These are phyloP conservation scores for Kluyveromyces sp. DNA, from an alignment of 1,139 yeast genomes.

Conservation along the genomic window DNA sequence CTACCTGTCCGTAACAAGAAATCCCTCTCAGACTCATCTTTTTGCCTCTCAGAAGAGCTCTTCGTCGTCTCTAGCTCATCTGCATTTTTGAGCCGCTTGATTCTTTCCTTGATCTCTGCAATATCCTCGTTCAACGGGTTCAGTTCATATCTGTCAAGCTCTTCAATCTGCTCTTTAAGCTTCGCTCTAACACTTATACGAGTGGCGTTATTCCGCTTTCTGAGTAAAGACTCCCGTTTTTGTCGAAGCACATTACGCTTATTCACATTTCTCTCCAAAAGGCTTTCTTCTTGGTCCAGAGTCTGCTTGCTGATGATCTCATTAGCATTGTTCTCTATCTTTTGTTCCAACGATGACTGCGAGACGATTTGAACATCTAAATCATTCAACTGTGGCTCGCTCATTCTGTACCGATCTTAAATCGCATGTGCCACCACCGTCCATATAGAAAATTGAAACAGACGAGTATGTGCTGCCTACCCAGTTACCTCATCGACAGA, in stretches of 20 bases:
- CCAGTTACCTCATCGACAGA: neutral
- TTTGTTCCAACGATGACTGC: constrained; percentile 66
- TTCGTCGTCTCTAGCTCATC: constrained; percentile 20
- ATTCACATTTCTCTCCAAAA: constrained; percentile 58
- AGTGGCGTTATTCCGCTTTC: constrained; percentile 47
- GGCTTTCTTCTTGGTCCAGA: constrained; percentile 62
- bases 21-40: constrained; percentile 74
- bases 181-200: constrained; percentile 60
- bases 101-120: constrained; percentile 54
- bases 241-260: constrained; percentile 39
- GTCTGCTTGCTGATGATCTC: constrained; percentile 54
- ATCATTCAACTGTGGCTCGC: constrained; percentile 27
- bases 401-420: constrained; percentile 7
- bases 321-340: constrained; percentile 66
- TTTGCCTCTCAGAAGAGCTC: constrained; percentile 30
- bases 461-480: too few species aligned
- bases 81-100: constrained; percentile 32
- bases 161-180: constrained; percentile 48
- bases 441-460: too few species aligned
- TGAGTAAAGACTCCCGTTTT: constrained; percentile 43
- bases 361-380: constrained; percentile 54
- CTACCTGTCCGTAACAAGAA: constrained; percentile 82
- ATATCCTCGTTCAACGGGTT: constrained; percentile 52
- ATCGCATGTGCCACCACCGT: neutral
- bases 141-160: constrained; percentile 47